A percentile compares a stretch with the other conserved stretches of the same genome.
Evolutionary conservation across 768 basidiomycete genomes (phyloP).

Genomic region (Krasilnikovozyma curviuscula): DNA sequence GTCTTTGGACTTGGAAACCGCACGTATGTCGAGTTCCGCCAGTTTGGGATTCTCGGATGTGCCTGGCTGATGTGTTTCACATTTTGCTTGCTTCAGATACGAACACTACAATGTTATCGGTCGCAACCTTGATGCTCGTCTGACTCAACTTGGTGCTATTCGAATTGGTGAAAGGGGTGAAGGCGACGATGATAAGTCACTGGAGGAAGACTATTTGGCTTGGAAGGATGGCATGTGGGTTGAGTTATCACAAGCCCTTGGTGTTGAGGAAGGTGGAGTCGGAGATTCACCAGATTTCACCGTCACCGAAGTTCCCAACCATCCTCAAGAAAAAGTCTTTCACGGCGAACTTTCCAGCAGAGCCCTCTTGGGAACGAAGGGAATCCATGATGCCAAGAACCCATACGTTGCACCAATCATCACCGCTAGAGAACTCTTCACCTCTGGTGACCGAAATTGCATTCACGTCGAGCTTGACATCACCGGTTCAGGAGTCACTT

Average conservation of each 20-base stretch:
- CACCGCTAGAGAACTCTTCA: constrained; percentile 65
- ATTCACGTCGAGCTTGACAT: constrained; percentile 85
- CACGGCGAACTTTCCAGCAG: constrained; percentile 91
- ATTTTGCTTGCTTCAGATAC: constrained; percentile 51
- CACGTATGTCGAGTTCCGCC: constrained; percentile 13
- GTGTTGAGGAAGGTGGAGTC: constrained; percentile 87
- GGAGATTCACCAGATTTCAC: constrained; percentile 86
- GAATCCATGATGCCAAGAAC: constrained; percentile 96
- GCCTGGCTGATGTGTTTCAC: not conserved
- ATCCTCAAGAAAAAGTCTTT: constrained; percentile 67
- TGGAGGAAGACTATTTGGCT: constrained; percentile 98
- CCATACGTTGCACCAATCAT: constrained; percentile 73
- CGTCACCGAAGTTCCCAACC: constrained; percentile 60
- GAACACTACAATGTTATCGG: constrained; percentile 91
- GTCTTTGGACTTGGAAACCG: constrained; percentile 64
- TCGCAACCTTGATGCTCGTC: constrained; percentile 49
- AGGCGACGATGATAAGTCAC: constrained; percentile 97
- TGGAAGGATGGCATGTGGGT: constrained; percentile 99
- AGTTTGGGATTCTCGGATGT: not conserved
- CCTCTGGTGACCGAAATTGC: constrained; percentile 61
- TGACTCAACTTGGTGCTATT: constrained; percentile 59
- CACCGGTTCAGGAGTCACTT: constrained; percentile 89
- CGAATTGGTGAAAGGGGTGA: constrained; percentile 81
- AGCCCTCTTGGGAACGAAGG: constrained; percentile 77
- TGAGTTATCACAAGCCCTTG: constrained; percentile 57